Conservation (phyloP, 2,329 filamentous ascomycete genomes). For the Aspergillus awamori region DNA sequence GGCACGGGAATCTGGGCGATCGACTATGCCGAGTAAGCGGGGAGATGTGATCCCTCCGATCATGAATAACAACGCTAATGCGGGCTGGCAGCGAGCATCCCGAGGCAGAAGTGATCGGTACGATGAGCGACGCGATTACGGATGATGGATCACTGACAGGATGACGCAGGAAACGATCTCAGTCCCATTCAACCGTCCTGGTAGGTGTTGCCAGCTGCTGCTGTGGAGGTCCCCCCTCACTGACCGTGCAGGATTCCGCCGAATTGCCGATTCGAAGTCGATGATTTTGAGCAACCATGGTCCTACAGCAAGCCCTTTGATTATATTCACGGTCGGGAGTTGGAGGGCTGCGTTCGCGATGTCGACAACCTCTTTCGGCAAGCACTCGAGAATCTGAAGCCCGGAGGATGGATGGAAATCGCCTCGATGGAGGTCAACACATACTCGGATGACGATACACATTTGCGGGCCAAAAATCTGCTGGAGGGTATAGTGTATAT, state of each 20-base stretch:
- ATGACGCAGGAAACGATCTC: constrained; percentile 31
- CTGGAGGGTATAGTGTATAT: constrained; percentile 33
- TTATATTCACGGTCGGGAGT: constrained; percentile 37
- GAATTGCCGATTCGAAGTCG: constrained; percentile 39
- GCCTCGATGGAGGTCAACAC: constrained; percentile 87
- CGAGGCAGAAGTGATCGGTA: constrained; percentile 36
- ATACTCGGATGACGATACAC: constrained; percentile 62
- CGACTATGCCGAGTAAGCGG: constrained; percentile 40
- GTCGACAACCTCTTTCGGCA: constrained; percentile 31
- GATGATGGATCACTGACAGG: constrained; percentile 4
- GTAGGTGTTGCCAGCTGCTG: constrained; percentile 16
- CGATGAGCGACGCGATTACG: not conserved
- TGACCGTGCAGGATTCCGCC: constrained; percentile 32
- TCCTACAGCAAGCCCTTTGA: constrained; percentile 34
- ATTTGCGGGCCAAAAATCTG: constrained; percentile 29
- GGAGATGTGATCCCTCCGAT: not conserved
- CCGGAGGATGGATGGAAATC: constrained; percentile 35
- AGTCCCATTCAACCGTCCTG: constrained; percentile 38
- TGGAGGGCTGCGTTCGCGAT: constrained; percentile 35
- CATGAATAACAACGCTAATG: not conserved
- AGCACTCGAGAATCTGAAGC: constrained; percentile 29
- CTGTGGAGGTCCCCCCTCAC: not conserved
- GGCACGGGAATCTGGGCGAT: constrained; percentile 44
- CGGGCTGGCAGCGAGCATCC: constrained; percentile 26
- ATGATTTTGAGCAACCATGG: constrained; percentile 37